Evolutionary conservation across 352 stramenopile genomes (phyloP).

Genomic region (Phytophthora hybrid): DNA sequence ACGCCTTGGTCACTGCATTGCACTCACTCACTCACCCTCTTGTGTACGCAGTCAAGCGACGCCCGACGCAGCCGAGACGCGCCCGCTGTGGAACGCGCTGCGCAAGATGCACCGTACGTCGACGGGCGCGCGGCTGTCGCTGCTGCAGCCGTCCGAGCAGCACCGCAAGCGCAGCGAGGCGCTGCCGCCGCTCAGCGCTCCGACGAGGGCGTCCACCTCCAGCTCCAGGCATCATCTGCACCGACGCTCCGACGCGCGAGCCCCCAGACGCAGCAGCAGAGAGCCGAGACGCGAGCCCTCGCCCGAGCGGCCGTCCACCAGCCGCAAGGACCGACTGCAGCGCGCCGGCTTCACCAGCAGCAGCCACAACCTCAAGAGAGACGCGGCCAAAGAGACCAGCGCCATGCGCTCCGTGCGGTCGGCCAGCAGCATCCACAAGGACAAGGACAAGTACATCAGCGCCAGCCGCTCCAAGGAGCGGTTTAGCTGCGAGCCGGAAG

Average conservation of each 20-base stretch:
- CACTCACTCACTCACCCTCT: constrained; percentile 1
- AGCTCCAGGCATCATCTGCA: constrained; percentile 21
- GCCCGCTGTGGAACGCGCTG: constrained; percentile 50
- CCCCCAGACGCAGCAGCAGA: constrained; percentile 21
- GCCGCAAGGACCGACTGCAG: constrained; percentile 32
- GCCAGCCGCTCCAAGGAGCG: constrained; percentile 24
- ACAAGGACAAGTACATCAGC: constrained; percentile 11
- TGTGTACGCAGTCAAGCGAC: constrained; percentile 10
- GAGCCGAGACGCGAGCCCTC: constrained; percentile 30
- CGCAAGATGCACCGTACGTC: constrained; percentile 51
- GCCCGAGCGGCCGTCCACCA: constrained; percentile 12
- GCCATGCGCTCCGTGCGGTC: constrained; percentile 33
- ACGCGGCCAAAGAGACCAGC: constrained; percentile 21
- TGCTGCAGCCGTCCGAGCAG: constrained; percentile 24
- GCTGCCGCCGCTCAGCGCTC: constrained; percentile 28
- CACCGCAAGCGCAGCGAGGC: constrained; percentile 35
- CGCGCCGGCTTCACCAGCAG: constrained; percentile 28
- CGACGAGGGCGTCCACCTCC: constrained; percentile 4
- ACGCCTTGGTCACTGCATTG: background rate
- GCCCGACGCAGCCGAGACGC: constrained; percentile 33
- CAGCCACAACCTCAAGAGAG: constrained; percentile 30
- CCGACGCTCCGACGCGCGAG: constrained; percentile 23
- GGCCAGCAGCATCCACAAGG: constrained; percentile 29
- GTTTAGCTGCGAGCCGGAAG: constrained; percentile 28
- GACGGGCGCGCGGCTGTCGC: constrained; percentile 2